Base-by-base conservation (phyloP, 1,139 yeast species). In the Lodderomyces parapsilosis region DNA sequence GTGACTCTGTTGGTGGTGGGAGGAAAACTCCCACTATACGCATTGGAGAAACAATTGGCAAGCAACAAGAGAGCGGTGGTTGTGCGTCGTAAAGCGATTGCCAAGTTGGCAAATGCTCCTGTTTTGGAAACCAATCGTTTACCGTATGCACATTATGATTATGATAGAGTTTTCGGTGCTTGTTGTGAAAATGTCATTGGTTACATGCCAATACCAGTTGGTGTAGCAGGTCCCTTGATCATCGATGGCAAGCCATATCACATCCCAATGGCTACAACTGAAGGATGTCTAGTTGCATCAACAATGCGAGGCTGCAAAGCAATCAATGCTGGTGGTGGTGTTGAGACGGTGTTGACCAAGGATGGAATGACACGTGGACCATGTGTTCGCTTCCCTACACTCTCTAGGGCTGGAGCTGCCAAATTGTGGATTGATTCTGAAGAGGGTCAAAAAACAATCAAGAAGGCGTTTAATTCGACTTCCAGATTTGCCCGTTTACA, bases 351-450 rank as follows among this genome's bases (percentile, higher is more conserved):
- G 24, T 76, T 93, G 55, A 89, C 97, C 17, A 87, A 83, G 55
- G 99, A 93, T 65, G 97, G 98, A 66, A 93, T 93, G 99, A 91
- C 99, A 18, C 85, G 99, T 70, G 99, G 99, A 34, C 99, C 99
- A 32, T 90, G 97, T 76, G 97, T 93, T 42, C 75, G 86, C 41
- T 93, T 93, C 76, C 86, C 94, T 36, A 66, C 85, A 10, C 76
- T 93, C 59, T 63, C 73, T 24, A 81, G 97, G 67, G 93, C 99
- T 14, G 99, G 98, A 58, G 90, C 91, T 33, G 95, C 96, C 55
- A 93, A 93, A 65, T 66, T 87, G 35, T 93, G 98, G 98, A 74
- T 94, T 49, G 99, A 94, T 62, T 86, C 96, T 34, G 96, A 86
- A 50, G 98, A 89, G 56, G 99, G 99, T 47, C 94, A 86, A 62